Conservation (phyloP, 108 stramenopile species). For the Pseudonitzschia multistriata region DNA sequence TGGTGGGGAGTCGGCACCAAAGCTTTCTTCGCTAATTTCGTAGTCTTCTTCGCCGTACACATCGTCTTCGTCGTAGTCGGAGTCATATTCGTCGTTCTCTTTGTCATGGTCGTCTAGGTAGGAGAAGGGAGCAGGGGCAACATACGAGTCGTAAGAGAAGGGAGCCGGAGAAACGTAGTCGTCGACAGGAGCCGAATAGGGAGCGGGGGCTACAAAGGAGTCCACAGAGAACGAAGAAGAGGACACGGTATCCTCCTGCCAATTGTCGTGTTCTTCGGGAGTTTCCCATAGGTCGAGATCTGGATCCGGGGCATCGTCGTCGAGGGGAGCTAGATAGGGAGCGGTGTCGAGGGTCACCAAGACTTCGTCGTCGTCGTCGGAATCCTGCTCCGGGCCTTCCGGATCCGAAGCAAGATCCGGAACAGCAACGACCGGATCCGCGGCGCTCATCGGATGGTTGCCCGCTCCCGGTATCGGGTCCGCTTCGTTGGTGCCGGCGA, state of each 20-base stretch:
- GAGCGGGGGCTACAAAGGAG: neutral
- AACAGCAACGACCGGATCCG: too few species aligned
- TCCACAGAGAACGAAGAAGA: neutral
- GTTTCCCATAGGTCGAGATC: too few species aligned
- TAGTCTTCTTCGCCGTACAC: neutral
- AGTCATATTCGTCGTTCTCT: neutral
- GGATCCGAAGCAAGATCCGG: neutral
- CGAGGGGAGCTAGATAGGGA: neutral
- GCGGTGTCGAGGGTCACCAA: neutral
- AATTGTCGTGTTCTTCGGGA: too few species aligned
- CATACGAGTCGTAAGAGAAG: neutral
- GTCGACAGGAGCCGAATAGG: constrained; percentile 1
- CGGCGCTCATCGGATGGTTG: too few species aligned
- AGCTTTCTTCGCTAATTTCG: neutral
- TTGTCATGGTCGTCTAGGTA: neutral
- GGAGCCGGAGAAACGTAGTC: neutral
- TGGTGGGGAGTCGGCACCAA: neutral
- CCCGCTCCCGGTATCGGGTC: too few species aligned
- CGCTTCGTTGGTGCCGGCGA: too few species aligned
- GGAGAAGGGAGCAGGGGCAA: constrained; percentile 1
- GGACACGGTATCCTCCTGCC: too few species aligned
- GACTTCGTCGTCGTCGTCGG: neutral
- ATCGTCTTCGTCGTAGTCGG: neutral
- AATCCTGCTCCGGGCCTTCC: neutral
- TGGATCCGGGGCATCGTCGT: too few species aligned